Evolutionary conservation across 495 filamentous ascomycete species (phyloP).

Genomic region (Clavariopsis aquatica): DNA sequence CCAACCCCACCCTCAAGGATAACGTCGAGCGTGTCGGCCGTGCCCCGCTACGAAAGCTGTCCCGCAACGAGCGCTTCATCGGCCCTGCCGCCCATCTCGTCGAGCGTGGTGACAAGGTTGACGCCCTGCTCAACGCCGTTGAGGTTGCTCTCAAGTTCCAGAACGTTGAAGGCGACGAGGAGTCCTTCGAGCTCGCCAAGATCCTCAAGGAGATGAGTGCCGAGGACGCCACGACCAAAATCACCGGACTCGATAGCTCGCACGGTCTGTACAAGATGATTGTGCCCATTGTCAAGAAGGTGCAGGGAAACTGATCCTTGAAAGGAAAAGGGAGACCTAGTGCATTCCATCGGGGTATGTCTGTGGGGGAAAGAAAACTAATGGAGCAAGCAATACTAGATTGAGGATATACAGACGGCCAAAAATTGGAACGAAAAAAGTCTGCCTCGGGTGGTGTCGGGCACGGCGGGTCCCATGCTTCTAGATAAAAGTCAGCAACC

Average conservation of each 20-base stretch:
- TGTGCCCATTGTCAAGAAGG: slow-evolving; percentile 71
- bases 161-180: slow-evolving; percentile 83
- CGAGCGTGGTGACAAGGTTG: slow-evolving; percentile 69
- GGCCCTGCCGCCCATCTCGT: slow-evolving; percentile 84
- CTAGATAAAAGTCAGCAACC: background rate
- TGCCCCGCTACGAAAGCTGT: slow-evolving; percentile 88
- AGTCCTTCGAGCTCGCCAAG: slow-evolving; percentile 78
- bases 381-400: slow-evolving; percentile 1
- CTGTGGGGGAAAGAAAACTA: background rate
- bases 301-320: slow-evolving; percentile 54
- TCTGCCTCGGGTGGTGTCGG: background rate
- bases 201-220: slow-evolving; percentile 70
- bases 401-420: slow-evolving; percentile 1
- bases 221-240: slow-evolving; percentile 67
- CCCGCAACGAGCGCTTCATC: slow-evolving; percentile 91
- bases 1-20: slow-evolving; percentile 93
- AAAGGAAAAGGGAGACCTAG: background rate
- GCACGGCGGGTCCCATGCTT: background rate
- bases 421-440: background rate
- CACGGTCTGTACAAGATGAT: slow-evolving; percentile 75
- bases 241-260: slow-evolving; percentile 70
- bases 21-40: slow-evolving; percentile 92
- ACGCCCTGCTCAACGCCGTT: slow-evolving; percentile 70
- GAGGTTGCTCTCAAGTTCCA: slow-evolving; percentile 92
- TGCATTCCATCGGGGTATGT: background rate